Base-by-base conservation (phyloP, 257 asterid genomes). In the Primulina huaijiensis region DNA sequence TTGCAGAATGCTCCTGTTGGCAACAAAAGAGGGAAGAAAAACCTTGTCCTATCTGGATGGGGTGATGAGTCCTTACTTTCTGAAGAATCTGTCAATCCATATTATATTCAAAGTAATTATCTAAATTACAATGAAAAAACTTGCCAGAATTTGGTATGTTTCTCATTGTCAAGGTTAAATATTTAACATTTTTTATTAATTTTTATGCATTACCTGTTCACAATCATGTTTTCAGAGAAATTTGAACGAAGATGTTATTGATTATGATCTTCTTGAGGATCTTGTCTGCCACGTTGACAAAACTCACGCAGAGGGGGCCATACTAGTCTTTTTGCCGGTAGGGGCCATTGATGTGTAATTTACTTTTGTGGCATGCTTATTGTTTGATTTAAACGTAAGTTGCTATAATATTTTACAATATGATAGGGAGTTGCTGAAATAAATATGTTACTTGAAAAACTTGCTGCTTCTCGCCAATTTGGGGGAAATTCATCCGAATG, bases 261-360 rank as follows among this genome's bases (percentile, higher is more conserved):
- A 93, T 80, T 93, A 90, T 84, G 97, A 93, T 78, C 85, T 93
- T 75, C 89, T 93, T n/a, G 97, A 93, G 82, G 99, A 90, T 81
- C 90, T 93, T 76, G 90, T 93, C 50, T 86, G 89, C 88, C 85
- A 84, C 80, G 79, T 93, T 70, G 97, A 93, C 82, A 94, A 87
- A 67, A 85, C 86, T 64, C 87, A 78, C 60, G 82, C 87, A 29
- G 90, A 86, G 79, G 99, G 99, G 40, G 90, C 97, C 71, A 87
- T 93, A 75, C 79, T 93, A 67, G 86, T 93, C 71, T 93, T 93
- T 81, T 79, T 93, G 78, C 99, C 99, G 76, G 99, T 93, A 89
- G 72, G 75, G 21, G 53, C 33, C 52, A 53, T 46, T 11, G 29
- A 34, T 71, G 30, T 76, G 66, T 63, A 65, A 59, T 60, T 21